phyloP scores from a whole-genome alignment of 768 basidiomycete species.

The Coprinopsis strossmayeri region DNA sequence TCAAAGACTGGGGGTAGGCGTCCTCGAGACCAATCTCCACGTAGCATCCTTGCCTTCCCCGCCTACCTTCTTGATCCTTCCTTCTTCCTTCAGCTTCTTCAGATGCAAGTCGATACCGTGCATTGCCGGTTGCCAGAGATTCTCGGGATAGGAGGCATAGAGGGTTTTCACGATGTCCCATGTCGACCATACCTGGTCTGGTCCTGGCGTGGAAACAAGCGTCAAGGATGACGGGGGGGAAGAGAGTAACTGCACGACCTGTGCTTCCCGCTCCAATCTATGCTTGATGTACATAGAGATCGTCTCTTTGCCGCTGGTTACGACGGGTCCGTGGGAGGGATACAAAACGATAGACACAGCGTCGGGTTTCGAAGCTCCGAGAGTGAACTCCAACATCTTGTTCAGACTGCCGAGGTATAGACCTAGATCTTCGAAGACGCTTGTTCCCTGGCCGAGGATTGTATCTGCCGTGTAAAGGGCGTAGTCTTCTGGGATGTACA shows the following conservation, averaged over 20 bases:
- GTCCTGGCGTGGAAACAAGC: no score
- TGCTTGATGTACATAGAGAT: conserved; percentile 75
- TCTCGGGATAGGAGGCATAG: conserved; percentile 67
- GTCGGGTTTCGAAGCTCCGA: conserved; percentile 8
- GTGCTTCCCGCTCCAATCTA: conserved; percentile 71
- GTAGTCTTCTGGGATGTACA: conserved; percentile 61
- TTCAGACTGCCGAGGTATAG: conserved; percentile 62
- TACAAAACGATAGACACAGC: conserved; percentile 43
- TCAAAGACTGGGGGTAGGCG: conserved; percentile 16
- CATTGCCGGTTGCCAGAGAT: conserved; percentile 69
- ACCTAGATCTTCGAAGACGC: conserved; percentile 81
- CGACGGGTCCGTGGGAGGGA: conserved; percentile 84
- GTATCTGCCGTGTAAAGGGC: conserved; percentile 89
- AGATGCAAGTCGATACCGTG: conserved; percentile 64
- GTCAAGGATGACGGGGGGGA: no score
- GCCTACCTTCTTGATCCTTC: conserved; percentile 40
- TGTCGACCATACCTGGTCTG: conserved; percentile 43
- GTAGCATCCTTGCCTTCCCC: conserved; percentile 45
- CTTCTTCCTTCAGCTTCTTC: conserved; percentile 63
- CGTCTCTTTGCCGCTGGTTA: conserved; percentile 51
- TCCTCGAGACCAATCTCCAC: conserved; percentile 33
- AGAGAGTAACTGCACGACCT: conserved; percentile 54
- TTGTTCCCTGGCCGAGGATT: conserved; percentile 84
- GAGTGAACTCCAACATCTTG: conserved; percentile 43
- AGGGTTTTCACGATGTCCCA: conserved; percentile 59